A percentile compares a stretch with the other conserved stretches of the same genome.
Evolutionary conservation across 495 filamentous ascomycete genomes (phyloP).

Genomic region (Talaromyces liani): DNA sequence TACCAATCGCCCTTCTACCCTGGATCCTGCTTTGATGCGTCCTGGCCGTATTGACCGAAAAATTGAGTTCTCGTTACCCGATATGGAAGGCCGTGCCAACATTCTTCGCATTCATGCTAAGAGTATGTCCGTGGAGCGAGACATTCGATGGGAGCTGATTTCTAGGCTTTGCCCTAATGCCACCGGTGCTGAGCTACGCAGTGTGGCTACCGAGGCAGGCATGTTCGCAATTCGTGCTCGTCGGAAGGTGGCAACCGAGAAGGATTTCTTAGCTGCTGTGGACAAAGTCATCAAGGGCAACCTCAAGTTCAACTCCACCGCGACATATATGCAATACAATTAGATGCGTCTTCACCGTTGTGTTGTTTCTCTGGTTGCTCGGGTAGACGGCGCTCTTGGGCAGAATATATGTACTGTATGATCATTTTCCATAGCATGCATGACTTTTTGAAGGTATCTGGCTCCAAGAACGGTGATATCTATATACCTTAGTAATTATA

Average conservation of each 20-base stretch:
- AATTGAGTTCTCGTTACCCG: conserved; percentile 96
- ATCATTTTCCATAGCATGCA: conserved; percentile 10
- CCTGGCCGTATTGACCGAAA: conserved; percentile 97
- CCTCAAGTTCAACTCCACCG: conserved; percentile 98
- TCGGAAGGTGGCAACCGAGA: conserved; percentile 97
- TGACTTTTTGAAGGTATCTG: conserved; percentile 1
- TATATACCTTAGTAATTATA: neutral
- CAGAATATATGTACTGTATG: conserved; percentile 9
- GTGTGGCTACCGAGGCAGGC: conserved; percentile 97
- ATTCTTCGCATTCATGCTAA: conserved; percentile 98
- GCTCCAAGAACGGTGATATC: neutral
- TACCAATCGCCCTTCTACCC: conserved; percentile 91
- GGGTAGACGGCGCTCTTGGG: conserved; percentile 5
- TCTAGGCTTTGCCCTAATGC: conserved; percentile 94
- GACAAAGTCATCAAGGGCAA: conserved; percentile 99
- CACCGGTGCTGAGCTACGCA: conserved; percentile 87
- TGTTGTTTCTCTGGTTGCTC: conserved; percentile 15
- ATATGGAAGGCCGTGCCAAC: conserved; percentile 94
- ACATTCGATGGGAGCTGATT: conserved; percentile 98
- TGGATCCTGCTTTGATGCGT: conserved; percentile 94
- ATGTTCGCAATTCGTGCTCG: conserved; percentile 98
- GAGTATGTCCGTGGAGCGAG: conserved; percentile 98
- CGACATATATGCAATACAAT: conserved; percentile 99
- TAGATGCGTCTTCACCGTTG: conserved; percentile 38
- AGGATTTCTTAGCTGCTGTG: conserved; percentile 95